These are phyloP conservation scores for Agrocybe chaxingu DNA, from an alignment of 768 basidiomycete species.

Conservation along the genomic window DNA sequence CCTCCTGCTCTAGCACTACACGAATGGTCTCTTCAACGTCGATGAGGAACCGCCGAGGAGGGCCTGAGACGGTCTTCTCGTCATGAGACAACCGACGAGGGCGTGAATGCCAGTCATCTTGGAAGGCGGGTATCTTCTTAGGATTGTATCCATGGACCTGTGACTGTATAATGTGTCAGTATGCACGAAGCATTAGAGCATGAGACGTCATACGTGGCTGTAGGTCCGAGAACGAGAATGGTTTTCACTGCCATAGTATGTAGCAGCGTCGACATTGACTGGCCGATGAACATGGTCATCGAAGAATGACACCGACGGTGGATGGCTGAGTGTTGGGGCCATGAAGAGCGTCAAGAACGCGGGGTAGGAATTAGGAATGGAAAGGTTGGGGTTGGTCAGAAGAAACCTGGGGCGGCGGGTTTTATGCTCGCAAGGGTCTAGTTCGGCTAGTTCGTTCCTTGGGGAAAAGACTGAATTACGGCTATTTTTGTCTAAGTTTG, in stretches of 20 bases:
- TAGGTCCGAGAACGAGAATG: constrained; percentile 85
- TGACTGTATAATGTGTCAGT: constrained; percentile 39
- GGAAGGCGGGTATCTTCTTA: constrained; percentile 66
- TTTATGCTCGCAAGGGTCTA: constrained; percentile 12
- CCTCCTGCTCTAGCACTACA: constrained; percentile 94
- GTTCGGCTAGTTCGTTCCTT: constrained; percentile 13
- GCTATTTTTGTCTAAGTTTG: no score
- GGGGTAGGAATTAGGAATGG: constrained; percentile 2
- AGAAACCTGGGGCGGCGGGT: constrained; percentile 5
- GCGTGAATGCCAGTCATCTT: constrained; percentile 72
- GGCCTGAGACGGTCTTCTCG: constrained; percentile 76
- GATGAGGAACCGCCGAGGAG: constrained; percentile 89
- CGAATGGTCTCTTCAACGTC: constrained; percentile 98
- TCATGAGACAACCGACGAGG: constrained; percentile 89
- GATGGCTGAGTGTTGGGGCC: constrained; percentile 67
- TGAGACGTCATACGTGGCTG: constrained; percentile 61
- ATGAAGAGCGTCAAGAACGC: constrained; percentile 30
- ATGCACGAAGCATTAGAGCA: constrained; percentile 7
- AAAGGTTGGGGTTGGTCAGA: constrained; percentile 5
- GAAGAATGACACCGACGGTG: constrained; percentile 60
- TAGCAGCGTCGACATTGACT: constrained; percentile 66
- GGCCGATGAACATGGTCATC: constrained; percentile 52
- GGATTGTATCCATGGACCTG: constrained; percentile 73
- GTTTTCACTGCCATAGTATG: constrained; percentile 83
- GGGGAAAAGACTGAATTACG: background rate